phyloP scores from a whole-genome alignment of 2,329 filamentous ascomycete genomes.

The Herpotrichia juniperi region DNA sequence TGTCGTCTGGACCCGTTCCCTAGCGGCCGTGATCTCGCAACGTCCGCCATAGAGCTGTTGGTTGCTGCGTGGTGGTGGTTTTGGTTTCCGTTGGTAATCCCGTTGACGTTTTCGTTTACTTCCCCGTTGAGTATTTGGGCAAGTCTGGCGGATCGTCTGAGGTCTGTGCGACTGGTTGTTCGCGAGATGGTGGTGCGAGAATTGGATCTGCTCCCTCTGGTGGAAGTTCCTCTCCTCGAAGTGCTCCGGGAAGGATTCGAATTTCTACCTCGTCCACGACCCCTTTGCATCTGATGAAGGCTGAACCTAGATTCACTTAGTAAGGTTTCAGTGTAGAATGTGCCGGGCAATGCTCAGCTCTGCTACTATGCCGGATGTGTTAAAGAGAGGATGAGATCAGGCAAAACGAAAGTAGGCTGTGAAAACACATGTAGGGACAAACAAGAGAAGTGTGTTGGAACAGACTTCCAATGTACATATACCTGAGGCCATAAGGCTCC shows the following conservation, averaged over 20 bases:
- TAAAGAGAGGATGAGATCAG: slow-evolving; percentile 16
- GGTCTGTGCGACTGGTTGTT: slow-evolving; percentile 18
- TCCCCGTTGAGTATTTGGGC: slow-evolving; percentile 37
- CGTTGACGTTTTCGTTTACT: slow-evolving; percentile 13
- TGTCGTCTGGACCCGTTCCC: slow-evolving; percentile 38
- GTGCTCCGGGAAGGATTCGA: slow-evolving; percentile 31
- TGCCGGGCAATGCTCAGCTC: slow-evolving; percentile 27
- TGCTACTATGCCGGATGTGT: slow-evolving; percentile 26
- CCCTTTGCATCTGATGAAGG: slow-evolving; percentile 46
- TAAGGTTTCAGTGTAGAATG: slow-evolving; percentile 22
- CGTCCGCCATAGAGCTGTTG: slow-evolving; percentile 42
- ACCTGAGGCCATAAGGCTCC: slow-evolving; percentile 17
- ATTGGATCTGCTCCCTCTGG: slow-evolving; percentile 31
- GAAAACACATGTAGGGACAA: slow-evolving; percentile 13
- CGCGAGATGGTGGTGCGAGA: slow-evolving; percentile 25
- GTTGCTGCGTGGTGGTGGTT: slow-evolving; percentile 13
- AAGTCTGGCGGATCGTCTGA: slow-evolving; percentile 41
- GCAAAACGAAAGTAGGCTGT: slow-evolving; percentile 18
- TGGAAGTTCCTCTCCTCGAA: slow-evolving; percentile 29
- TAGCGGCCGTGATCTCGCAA: slow-evolving; percentile 43
- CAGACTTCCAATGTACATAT: slow-evolving; percentile 19
- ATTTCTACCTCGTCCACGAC: slow-evolving; percentile 44
- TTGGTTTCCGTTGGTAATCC: not conserved
- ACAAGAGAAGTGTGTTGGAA: slow-evolving; percentile 12
- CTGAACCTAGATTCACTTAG: slow-evolving; percentile 37